These are phyloP conservation scores for Ogataea angusta DNA, from an alignment of 805 yeast genomes.

Conservation along the genomic window DNA sequence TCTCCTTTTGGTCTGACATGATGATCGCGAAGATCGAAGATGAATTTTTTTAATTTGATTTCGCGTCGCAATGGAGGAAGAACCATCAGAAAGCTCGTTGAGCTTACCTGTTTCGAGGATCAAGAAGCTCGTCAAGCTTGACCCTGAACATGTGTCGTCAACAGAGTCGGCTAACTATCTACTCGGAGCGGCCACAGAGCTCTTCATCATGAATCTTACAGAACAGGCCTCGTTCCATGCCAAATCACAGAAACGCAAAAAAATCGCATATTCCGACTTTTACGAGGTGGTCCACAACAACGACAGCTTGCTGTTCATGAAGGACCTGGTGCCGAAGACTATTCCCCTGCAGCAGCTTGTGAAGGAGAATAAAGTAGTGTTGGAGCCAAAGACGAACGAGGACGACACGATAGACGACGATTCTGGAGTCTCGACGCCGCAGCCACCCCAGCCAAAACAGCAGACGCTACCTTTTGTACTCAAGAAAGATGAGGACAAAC, in stretches of 20 bases:
- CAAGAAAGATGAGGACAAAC: constrained; percentile 7
- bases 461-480: constrained; percentile 15
- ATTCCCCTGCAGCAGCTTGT: constrained; percentile 48
- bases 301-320: constrained; percentile 60
- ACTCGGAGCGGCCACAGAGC: constrained; percentile 73
- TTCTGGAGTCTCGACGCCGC: constrained; percentile 6
- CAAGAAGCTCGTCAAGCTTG: constrained; percentile 69
- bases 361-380: constrained; percentile 34
- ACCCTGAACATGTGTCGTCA: constrained; percentile 66
- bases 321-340: constrained; percentile 66
- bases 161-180: constrained; percentile 72
- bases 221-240: constrained; percentile 70
- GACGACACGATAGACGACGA: constrained; percentile 21
- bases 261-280: constrained; percentile 67
- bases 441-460: constrained; percentile 13
- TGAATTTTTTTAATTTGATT: constrained; percentile 3
- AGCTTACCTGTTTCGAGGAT: constrained; percentile 63
- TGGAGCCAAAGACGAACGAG: constrained; percentile 9
- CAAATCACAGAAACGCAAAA: constrained; percentile 62
- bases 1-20: constrained; percentile 28
- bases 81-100: constrained; percentile 18
- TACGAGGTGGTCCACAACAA: constrained; percentile 57
- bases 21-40: background rate
- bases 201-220: constrained; percentile 65
- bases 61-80: constrained; percentile 14